Percentiles rank a stretch among this genome's conserved stretches.
These are phyloP conservation scores for Exophiala dermatitidis DNA, from an alignment of 2,329 filamentous ascomycete species.

Conservation along the genomic window DNA sequence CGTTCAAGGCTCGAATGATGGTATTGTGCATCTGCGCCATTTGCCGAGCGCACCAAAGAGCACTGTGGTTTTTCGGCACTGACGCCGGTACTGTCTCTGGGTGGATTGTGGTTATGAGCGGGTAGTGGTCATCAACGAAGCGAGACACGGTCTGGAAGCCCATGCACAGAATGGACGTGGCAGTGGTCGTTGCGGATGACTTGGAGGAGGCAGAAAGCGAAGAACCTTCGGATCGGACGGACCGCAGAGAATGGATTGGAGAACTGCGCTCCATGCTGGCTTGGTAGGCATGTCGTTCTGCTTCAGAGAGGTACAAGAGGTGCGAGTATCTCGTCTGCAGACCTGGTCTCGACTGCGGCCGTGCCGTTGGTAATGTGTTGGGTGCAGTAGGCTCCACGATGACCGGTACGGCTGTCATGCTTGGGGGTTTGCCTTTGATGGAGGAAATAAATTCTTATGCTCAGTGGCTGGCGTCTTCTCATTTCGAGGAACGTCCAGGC, in stretches of 20 bases:
- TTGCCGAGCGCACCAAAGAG: conserved; percentile 18
- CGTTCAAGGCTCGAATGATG: conserved; percentile 25
- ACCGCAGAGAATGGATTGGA: conserved; percentile 59
- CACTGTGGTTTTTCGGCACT: conserved; percentile 13
- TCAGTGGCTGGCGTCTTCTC: too few relatives aligned
- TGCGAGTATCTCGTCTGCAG: conserved; percentile 15
- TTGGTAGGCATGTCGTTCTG: conserved; percentile 15
- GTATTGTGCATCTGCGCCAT: conserved; percentile 28
- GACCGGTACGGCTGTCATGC: conserved; percentile 4
- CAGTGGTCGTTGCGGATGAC: conserved; percentile 55
- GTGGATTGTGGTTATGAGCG: conserved; percentile 22
- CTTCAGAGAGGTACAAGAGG: conserved; percentile 19
- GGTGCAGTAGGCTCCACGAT: conserved; percentile 5
- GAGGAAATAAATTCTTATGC: too few relatives aligned
- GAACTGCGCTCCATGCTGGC: conserved; percentile 37
- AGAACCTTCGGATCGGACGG: conserved; percentile 69
- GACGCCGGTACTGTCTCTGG: conserved; percentile 13
- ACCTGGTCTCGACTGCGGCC: conserved; percentile 9
- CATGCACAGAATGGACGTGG: conserved; percentile 1
- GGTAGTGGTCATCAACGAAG: conserved; percentile 25
- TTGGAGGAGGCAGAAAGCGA: conserved; percentile 59
- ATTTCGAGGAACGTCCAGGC: too few relatives aligned
- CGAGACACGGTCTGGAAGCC: conserved; percentile 9
- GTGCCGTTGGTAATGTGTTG: conserved; percentile 1
- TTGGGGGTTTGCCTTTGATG: not conserved